Conservation (phyloP, 495 filamentous ascomycete genomes). For the Neurospora terricola region DNA sequence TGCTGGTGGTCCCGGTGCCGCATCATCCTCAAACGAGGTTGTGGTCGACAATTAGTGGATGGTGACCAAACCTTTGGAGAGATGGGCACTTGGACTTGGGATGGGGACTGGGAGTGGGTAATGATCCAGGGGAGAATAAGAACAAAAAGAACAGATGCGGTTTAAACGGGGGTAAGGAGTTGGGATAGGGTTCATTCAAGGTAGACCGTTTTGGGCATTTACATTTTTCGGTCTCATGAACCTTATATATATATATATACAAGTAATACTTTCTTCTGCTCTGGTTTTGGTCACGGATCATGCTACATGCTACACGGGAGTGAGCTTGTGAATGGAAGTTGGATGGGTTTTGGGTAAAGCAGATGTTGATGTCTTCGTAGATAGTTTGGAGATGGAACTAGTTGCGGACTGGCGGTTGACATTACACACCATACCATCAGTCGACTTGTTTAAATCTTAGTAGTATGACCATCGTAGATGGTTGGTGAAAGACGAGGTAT, state of each 20-base stretch:
- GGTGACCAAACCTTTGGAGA: neutral
- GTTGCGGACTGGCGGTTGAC: too few species aligned
- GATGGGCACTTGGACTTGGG: neutral
- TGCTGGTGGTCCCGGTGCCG: neutral
- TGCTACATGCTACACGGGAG: neutral
- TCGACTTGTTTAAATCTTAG: too few species aligned
- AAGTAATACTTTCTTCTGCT: neutral
- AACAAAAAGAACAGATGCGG: neutral
- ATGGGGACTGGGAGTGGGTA: neutral
- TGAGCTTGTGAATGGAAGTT: neutral
- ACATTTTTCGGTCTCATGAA: neutral
- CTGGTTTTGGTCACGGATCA: neutral
- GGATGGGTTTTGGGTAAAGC: neutral
- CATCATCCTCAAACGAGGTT: neutral
- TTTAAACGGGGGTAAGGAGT: neutral
- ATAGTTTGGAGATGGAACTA: too few species aligned
- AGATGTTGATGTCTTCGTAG: neutral
- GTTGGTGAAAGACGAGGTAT: neutral
- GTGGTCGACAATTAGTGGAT: neutral
- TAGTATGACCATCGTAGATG: neutral
- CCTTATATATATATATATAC: neutral
- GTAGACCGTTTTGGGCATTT: neutral
- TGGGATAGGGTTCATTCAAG: neutral
- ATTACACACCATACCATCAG: too few species aligned
- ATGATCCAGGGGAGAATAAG: neutral